These are phyloP conservation scores for Heterobasidion parviporum DNA, from an alignment of 1,284 basidiomycete genomes.

Conservation along the genomic window DNA sequence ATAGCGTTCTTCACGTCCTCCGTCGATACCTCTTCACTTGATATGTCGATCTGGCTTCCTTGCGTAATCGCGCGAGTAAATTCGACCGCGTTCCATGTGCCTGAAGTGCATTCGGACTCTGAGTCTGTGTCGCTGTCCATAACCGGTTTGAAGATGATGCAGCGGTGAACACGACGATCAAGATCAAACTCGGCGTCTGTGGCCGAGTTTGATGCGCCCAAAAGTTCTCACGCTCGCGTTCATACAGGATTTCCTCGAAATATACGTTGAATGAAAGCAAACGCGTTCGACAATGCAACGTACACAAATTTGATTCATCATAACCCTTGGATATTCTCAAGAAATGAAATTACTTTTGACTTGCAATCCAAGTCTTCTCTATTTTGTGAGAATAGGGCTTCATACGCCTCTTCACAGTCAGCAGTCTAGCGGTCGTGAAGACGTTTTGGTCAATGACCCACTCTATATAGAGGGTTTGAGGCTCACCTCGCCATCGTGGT, in stretches of 20 bases:
- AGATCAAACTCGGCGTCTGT: no score
- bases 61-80: background rate
- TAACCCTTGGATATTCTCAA: constrained; percentile 52
- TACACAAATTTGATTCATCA: constrained; percentile 19
- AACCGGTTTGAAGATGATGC: no score
- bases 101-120: background rate
- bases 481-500: constrained; percentile 54
- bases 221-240: background rate
- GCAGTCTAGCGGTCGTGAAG: constrained; percentile 31
- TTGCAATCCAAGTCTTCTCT: constrained; percentile 47
- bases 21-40: background rate
- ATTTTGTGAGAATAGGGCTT: constrained; percentile 54
- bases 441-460: background rate
- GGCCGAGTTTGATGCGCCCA: background rate
- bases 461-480: background rate
- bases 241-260: no score
- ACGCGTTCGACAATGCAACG: background rate
- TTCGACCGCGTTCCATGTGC: background rate
- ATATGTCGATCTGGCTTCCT: background rate
- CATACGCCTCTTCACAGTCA: constrained; percentile 48
- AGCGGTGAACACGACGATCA: no score
- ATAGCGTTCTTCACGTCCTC: background rate
- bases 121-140: background rate
- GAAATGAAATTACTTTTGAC: constrained; percentile 50
- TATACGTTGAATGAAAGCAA: no score